These are phyloP conservation scores for Phytopythium cucurbitacearum DNA, from an alignment of 352 stramenopile species.

Conservation along the genomic window DNA sequence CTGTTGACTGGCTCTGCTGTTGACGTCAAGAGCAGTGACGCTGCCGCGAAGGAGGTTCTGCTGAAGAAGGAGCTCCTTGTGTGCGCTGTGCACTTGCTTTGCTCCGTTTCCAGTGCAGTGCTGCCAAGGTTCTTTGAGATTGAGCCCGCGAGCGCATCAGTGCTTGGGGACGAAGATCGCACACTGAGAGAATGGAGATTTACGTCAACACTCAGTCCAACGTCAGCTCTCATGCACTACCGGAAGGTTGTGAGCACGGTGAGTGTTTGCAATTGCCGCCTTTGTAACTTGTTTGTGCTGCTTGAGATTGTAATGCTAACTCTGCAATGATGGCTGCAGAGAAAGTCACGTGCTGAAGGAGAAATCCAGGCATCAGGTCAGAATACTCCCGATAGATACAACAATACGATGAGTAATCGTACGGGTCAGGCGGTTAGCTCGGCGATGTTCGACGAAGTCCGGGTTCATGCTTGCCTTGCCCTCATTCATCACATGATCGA, in stretches of 20 bases:
- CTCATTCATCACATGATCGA: slow-evolving; percentile 56
- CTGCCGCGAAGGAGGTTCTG: slow-evolving; percentile 14
- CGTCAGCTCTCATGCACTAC: slow-evolving; percentile 43
- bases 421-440: not conserved
- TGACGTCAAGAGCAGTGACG: not conserved
- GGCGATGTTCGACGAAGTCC: slow-evolving; percentile 37
- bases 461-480: slow-evolving; percentile 49
- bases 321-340: too few relatives aligned
- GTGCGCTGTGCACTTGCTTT: slow-evolving; percentile 59
- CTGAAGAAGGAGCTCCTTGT: slow-evolving; percentile 59
- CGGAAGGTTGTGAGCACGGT: slow-evolving; percentile 41
- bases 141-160: not conserved
- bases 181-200: not conserved
- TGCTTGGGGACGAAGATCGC: not conserved
- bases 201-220: slow-evolving; percentile 23
- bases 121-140: slow-evolving; percentile 39
- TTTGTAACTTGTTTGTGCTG: not conserved
- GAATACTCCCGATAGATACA: too few relatives aligned
- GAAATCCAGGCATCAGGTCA: not conserved
- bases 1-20: slow-evolving; percentile 19
- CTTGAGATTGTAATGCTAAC: not conserved
- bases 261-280: not conserved
- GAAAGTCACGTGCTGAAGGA: not conserved
- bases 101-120: slow-evolving; percentile 40
- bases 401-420: too few relatives aligned